Base-by-base conservation (phyloP, 2,329 filamentous ascomycete genomes). In the Dactylellina parvicollis region DNA sequence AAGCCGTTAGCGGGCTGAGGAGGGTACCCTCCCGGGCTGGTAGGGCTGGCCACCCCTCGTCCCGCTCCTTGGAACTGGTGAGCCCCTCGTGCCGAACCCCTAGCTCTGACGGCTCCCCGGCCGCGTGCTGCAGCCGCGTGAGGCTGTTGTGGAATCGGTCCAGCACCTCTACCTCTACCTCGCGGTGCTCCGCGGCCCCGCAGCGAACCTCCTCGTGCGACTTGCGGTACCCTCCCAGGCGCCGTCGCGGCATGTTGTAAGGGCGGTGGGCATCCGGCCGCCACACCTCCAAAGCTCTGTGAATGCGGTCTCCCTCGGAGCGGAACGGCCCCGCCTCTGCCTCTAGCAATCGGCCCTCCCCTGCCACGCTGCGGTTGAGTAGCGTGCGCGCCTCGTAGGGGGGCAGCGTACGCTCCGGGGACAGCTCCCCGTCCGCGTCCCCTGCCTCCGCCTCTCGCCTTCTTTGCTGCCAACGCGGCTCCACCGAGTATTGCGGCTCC, bases 401-500 rank as follows among this genome's bases (percentile, higher is more conserved):
- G 32, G 20, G 22, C 52, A 22, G n/a, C n/a, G n/a, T 32, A 32
- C 12, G 12, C 34, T 38, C 18, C 36, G 16, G 14, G 20, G 5
- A 22, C 36, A 9, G 38, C 30, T 0, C 55, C 46, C 44, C 54
- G 38, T 4, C 54, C 52, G 18, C 56, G 40, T 40, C 34, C 30
- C 8, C 55, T 55, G 16, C 56, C 30, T 9, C 55, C 49, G 16
- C 56, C 66, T 26, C 59, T 54, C 9, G 28, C 67, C 32, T 61
- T 57, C 28, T 50, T 65, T 20, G 60, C 52, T 3, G 59, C 67
- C 20, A 65, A 36, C 14, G 60, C 67, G 3, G 55, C 67, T 16
- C 56, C 57, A 28, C 67, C 67, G 5, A 54, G 32, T 5, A 69
- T 30, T 3, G 64, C 64, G 8, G 64, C 64, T 30, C 57, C 67